Conservation (phyloP, 441 rosid species). For the Pelargonium citronellum region DNA sequence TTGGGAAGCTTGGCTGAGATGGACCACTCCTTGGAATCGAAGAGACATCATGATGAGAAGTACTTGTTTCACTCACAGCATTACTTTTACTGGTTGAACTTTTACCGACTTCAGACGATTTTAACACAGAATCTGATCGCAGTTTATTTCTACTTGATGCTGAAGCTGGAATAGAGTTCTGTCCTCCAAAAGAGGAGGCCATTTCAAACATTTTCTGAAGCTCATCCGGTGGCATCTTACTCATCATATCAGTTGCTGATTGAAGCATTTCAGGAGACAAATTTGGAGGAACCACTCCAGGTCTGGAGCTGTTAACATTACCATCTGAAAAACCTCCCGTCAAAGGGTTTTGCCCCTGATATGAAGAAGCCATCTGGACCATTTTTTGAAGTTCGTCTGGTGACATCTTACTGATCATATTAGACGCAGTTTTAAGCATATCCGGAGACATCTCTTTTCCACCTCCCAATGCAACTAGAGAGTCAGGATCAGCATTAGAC, state of each 20-base stretch:
- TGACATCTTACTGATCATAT: conserved; percentile 81
- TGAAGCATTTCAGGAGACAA: conserved; percentile 57
- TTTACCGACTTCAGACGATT: background rate
- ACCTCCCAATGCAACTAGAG: conserved; percentile 62
- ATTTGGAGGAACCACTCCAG: conserved; percentile 37
- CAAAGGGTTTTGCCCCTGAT: conserved; percentile 47
- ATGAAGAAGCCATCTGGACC: conserved; percentile 75
- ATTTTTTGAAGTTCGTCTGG: conserved; percentile 80
- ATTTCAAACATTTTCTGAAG: conserved; percentile 79
- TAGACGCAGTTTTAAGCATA: conserved; percentile 78
- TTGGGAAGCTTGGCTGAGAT: conserved; percentile 42
- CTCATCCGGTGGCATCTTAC: conserved; percentile 52
- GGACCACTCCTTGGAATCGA: conserved; percentile 36
- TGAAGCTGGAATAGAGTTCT: conserved; percentile 29
- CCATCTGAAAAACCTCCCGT: conserved; percentile 25
- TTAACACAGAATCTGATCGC: conserved; percentile 23
- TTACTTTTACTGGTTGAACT: conserved; percentile 23
- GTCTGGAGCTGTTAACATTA: conserved; percentile 34
- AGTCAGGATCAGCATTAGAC: conserved; percentile 61
- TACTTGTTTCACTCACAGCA: conserved; percentile 41
- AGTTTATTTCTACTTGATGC: conserved; percentile 22
- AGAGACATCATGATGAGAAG: conserved; percentile 30
- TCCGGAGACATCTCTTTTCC: conserved; percentile 41
- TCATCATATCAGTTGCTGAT: conserved; percentile 55
- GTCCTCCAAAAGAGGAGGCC: conserved; percentile 56